phyloP scores from a whole-genome alignment of 495 filamentous ascomycete species.

The Xylaria sp. region DNA sequence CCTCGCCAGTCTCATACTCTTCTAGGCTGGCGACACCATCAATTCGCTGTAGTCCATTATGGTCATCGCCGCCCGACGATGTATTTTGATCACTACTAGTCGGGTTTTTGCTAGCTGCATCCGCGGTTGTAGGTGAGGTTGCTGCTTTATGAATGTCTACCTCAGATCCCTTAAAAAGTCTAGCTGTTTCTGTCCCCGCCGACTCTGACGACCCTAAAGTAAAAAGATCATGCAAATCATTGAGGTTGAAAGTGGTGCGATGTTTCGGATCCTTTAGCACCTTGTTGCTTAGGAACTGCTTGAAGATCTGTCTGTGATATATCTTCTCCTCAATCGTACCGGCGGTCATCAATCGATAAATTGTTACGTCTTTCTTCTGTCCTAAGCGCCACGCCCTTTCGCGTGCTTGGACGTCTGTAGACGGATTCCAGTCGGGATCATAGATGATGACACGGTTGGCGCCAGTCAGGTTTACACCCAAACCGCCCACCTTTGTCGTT shows the following conservation, averaged over 20 bases:
- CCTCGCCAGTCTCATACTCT: constrained; percentile 46
- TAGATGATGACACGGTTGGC: constrained; percentile 96
- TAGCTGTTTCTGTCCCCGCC: constrained; percentile 78
- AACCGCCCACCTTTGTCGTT: constrained; percentile 92
- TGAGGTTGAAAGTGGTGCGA: constrained; percentile 80
- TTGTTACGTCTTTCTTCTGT: constrained; percentile 90
- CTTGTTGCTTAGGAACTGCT: constrained; percentile 94
- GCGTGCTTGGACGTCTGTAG: constrained; percentile 91
- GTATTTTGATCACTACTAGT: constrained; percentile 34
- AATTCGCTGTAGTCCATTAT: constrained; percentile 41
- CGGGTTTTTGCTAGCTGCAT: neutral
- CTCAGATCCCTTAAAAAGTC: constrained; percentile 79
- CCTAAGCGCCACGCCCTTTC: constrained; percentile 96
- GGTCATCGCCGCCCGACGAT: constrained; percentile 42
- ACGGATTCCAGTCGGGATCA: constrained; percentile 98
- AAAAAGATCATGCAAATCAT: constrained; percentile 90
- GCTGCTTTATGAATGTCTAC: constrained; percentile 63
- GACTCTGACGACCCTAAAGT: constrained; percentile 73
- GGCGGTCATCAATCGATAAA: constrained; percentile 95
- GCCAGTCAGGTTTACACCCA: constrained; percentile 93
- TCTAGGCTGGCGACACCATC: constrained; percentile 50
- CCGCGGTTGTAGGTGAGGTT: constrained; percentile 21
- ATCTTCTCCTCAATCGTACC: constrained; percentile 99
- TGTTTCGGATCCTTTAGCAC: constrained; percentile 92
- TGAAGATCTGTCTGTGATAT: constrained; percentile 97